A percentile compares a stretch with the other conserved stretches of the same genome.
phyloP scores from a whole-genome alignment of 139 green algal species.

The Chlorella sorokiniana region DNA sequence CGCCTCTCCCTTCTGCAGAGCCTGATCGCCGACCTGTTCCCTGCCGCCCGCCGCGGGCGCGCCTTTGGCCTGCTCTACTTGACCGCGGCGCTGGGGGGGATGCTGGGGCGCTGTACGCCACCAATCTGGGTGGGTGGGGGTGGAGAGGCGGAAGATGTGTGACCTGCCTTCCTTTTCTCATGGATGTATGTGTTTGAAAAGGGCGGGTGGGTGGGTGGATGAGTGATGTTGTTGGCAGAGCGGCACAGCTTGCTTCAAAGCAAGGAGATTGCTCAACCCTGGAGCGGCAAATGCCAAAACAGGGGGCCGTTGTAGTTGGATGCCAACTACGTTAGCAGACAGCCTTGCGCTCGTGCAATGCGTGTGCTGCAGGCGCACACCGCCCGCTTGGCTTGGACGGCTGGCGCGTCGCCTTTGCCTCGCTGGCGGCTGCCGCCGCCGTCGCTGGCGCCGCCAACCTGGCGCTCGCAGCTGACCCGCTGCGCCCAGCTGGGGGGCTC shows the following conservation, averaged over 20 bases:
- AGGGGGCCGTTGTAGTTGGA: no score
- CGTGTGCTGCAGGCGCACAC: slow-evolving; percentile 28
- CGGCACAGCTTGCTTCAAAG: no score
- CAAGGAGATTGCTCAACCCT: no score
- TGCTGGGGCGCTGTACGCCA: slow-evolving; percentile 69
- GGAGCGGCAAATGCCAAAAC: no score
- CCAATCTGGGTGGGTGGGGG: slow-evolving; percentile 61
- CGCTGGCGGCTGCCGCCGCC: slow-evolving; percentile 54
- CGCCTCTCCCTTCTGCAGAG: slow-evolving; percentile 45
- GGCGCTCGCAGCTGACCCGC: slow-evolving; percentile 39
- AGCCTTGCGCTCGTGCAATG: no score
- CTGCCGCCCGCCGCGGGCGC: slow-evolving; percentile 43
- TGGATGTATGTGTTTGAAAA: no score
- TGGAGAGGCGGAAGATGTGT: not conserved
- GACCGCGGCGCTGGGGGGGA: slow-evolving; percentile 55
- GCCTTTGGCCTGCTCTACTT: slow-evolving; percentile 74
- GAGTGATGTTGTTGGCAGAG: no score
- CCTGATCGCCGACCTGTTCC: slow-evolving; percentile 70
- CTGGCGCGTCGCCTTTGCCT: slow-evolving; percentile 71
- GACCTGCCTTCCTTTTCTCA: not conserved
- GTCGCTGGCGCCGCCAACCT: slow-evolving; percentile 46
- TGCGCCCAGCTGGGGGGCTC: no score
- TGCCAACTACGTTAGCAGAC: no score
- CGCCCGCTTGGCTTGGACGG: slow-evolving; percentile 57
- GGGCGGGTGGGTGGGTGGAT: no score